Percentiles rank a stretch among this genome's conserved stretches.
Conservation (phyloP, 805 yeast genomes). For the Ogataea dorogensis region DNA sequence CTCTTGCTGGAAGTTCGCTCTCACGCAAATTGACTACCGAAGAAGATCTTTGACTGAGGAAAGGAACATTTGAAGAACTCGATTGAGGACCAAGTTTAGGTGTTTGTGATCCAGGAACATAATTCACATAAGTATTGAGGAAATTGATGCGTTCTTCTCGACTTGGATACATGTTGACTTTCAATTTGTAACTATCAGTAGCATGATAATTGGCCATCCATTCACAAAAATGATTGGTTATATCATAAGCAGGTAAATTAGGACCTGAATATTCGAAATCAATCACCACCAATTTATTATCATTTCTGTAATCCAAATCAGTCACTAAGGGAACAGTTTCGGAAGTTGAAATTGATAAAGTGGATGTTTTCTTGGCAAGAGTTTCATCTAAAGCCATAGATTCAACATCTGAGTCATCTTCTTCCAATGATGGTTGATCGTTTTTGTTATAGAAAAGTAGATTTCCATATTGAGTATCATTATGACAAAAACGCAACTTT, state of each 20-base stretch:
- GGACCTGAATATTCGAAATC: constrained; percentile 96
- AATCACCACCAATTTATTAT: constrained; percentile 81
- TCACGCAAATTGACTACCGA: constrained; percentile 39
- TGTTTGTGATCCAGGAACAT: constrained; percentile 38
- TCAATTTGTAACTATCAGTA: constrained; percentile 51
- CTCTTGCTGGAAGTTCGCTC: constrained; percentile 30
- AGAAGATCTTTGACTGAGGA: constrained; percentile 25
- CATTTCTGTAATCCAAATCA: constrained; percentile 36
- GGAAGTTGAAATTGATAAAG: constrained; percentile 19
- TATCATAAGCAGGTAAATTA: constrained; percentile 83
- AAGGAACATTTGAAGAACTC: constrained; percentile 8
- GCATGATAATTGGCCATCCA: constrained; percentile 96
- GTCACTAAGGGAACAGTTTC: constrained; percentile 29
- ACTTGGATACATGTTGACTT: constrained; percentile 60
- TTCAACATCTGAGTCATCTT: constrained; percentile 29
- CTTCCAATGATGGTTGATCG: constrained; percentile 28
- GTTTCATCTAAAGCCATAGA: constrained; percentile 16
- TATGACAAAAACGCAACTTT: constrained; percentile 81
- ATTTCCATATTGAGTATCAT: constrained; percentile 96
- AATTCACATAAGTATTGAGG: constrained; percentile 74
- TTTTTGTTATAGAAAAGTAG: constrained; percentile 52
- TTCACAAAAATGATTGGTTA: constrained; percentile 91
- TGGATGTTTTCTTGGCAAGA: constrained; percentile 19
- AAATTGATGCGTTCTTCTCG: constrained; percentile 67
- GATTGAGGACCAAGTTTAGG: constrained; percentile 23